Evolutionary conservation across 2,329 filamentous ascomycete genomes (phyloP).

Genomic region (Trichoderma koningiopsis): DNA sequence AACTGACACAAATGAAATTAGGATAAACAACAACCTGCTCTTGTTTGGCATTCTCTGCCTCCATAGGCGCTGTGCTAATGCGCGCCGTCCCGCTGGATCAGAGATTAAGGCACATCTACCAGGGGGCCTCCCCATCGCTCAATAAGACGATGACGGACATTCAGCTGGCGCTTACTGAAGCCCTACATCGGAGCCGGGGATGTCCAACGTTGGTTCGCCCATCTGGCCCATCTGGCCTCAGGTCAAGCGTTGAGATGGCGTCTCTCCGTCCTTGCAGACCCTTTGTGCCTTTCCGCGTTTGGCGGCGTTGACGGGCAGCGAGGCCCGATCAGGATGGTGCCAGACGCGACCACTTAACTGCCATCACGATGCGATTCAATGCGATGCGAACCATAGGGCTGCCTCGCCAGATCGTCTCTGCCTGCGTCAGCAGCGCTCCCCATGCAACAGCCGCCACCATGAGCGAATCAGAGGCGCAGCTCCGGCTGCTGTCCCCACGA

Average conservation of each 20-base stretch:
- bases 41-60: neutral
- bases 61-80: constrained; percentile 19
- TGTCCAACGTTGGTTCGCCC: neutral
- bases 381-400: constrained; percentile 28
- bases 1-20: neutral
- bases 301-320: neutral
- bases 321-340: constrained; percentile 16
- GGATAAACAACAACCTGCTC: neutral
- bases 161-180: constrained; percentile 16
- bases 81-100: constrained; percentile 22
- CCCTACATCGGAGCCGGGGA: neutral
- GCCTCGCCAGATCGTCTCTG: constrained; percentile 29
- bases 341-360: constrained; percentile 19
- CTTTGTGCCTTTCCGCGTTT: constrained; percentile 1
- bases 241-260: neutral
- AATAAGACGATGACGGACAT: constrained; percentile 14
- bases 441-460: constrained; percentile 38
- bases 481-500: constrained; percentile 15
- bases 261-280: neutral
- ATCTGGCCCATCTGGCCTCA: neutral
- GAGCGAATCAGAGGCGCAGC: constrained; percentile 33
- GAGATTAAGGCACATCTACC: constrained; percentile 13
- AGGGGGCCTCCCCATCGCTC: neutral
- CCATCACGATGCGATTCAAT: neutral
- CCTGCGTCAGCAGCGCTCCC: constrained; percentile 35